Conservation (phyloP, 2,329 filamentous ascomycete species). For the Huntiella decipiens region DNA sequence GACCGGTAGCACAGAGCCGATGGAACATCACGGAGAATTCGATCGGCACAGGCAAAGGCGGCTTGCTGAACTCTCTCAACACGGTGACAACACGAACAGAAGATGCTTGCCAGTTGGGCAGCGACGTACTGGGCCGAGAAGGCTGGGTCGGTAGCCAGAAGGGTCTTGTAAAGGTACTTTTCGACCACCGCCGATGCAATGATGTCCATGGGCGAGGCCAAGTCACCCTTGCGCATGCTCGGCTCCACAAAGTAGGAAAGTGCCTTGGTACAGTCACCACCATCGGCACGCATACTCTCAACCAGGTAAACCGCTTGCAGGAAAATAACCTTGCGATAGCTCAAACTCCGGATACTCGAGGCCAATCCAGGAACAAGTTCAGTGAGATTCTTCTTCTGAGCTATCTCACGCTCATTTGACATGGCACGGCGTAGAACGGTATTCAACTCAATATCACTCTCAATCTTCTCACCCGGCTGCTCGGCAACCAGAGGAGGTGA, state of each 20-base stretch:
- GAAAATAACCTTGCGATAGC: slow-evolving; percentile 82
- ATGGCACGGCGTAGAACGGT: slow-evolving; percentile 77
- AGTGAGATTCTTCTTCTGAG: slow-evolving; percentile 63
- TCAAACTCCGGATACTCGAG: slow-evolving; percentile 60
- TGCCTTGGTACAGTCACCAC: slow-evolving; percentile 78
- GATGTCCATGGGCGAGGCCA: slow-evolving; percentile 45
- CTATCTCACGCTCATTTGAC: slow-evolving; percentile 54
- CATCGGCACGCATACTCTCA: slow-evolving; percentile 68
- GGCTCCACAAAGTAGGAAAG: slow-evolving; percentile 90
- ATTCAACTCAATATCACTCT: slow-evolving; percentile 94
- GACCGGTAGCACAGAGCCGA: slow-evolving; percentile 78
- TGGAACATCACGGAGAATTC: slow-evolving; percentile 66
- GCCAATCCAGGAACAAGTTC: slow-evolving; percentile 59
- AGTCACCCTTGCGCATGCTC: slow-evolving; percentile 48
- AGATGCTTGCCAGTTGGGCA: slow-evolving; percentile 65
- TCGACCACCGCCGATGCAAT: slow-evolving; percentile 51
- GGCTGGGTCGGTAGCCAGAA: slow-evolving; percentile 49
- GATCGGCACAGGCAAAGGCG: slow-evolving; percentile 64
- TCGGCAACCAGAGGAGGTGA: slow-evolving; percentile 77
- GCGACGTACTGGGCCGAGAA: slow-evolving; percentile 91
- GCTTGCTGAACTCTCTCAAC: slow-evolving; percentile 82
- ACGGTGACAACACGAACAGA: slow-evolving; percentile 81
- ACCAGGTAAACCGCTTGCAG: slow-evolving; percentile 78
- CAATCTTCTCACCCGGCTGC: slow-evolving; percentile 71
- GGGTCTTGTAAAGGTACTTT: slow-evolving; percentile 58